Percentiles rank a stretch among this genome's conserved stretches.
These are phyloP conservation scores for Alternaria arborescens DNA, from an alignment of 2,329 filamentous ascomycete genomes.

Conservation along the genomic window DNA sequence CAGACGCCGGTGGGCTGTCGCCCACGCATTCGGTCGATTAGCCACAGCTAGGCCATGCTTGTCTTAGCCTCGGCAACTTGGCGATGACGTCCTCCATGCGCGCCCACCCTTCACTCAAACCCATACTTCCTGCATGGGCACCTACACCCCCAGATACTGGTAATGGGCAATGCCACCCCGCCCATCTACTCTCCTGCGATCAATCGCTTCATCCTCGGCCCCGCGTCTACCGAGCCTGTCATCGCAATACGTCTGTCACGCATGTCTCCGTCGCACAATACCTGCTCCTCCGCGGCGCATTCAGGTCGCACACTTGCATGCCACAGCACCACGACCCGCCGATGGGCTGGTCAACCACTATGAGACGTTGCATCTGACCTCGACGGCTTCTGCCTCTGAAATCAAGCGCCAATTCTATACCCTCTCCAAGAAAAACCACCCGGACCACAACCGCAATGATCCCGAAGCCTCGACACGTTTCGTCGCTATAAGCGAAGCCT, in stretches of 20 bases:
- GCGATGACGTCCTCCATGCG: conserved; percentile 40
- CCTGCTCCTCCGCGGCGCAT: conserved; percentile 18
- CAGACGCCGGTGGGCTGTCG: conserved; percentile 16
- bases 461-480: conserved; percentile 77
- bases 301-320: conserved; percentile 54
- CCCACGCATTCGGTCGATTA: conserved; percentile 21
- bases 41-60: conserved; percentile 14
- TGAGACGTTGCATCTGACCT: conserved; percentile 76
- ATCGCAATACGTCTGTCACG: conserved; percentile 26
- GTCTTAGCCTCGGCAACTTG: conserved; percentile 10
- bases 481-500: conserved; percentile 84
- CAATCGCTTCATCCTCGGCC: conserved; percentile 13
- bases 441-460: conserved; percentile 85
- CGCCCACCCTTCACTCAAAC: conserved; percentile 19
- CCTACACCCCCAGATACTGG: not conserved
- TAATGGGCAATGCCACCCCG: conserved; percentile 42
- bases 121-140: conserved; percentile 3
- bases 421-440: conserved; percentile 91
- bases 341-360: conserved; percentile 72
- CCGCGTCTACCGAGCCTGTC: not conserved
- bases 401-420: conserved; percentile 95
- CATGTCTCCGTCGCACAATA: conserved; percentile 26
- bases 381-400: conserved; percentile 73
- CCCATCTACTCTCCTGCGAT: conserved; percentile 25
- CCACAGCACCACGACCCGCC: conserved; percentile 49